Percentiles rank a stretch among this genome's conserved stretches.
These are phyloP conservation scores for Giardia muris DNA, from an alignment of 208 protist genomes.

Conservation along the genomic window DNA sequence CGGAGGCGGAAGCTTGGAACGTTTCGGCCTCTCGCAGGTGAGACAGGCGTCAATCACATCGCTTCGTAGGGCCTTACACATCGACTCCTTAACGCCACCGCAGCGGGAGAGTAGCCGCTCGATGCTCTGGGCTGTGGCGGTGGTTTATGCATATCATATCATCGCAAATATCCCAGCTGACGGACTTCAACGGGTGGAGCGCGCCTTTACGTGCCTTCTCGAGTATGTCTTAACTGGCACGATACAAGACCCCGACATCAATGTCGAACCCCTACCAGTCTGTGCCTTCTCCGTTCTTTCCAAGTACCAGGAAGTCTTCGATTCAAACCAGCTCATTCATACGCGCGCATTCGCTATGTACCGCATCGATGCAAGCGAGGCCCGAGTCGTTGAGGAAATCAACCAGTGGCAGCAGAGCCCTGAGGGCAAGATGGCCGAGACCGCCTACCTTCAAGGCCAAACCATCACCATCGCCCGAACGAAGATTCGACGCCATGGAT, in stretches of 20 bases:
- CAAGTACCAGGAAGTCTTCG: background rate
- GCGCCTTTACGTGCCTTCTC: background rate
- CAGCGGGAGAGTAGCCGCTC: background rate
- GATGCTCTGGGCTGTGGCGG: background rate
- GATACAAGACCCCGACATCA: background rate
- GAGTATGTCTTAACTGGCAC: background rate
- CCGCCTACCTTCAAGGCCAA: background rate
- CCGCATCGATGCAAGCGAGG: background rate
- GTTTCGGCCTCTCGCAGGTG: background rate
- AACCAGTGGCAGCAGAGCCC: background rate
- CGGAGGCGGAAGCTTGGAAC: too few relatives aligned
- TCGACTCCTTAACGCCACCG: background rate
- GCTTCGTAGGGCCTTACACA: background rate
- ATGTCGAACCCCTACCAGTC: background rate
- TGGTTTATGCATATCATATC: background rate
- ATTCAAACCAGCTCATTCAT: background rate
- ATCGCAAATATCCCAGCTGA: background rate
- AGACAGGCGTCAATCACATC: background rate
- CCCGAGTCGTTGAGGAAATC: background rate
- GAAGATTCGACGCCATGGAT: background rate
- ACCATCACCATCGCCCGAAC: background rate
- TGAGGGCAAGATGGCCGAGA: background rate
- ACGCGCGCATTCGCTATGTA: background rate
- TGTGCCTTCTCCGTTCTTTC: background rate
- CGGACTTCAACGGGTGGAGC: background rate